A percentile compares a stretch with the other conserved stretches of the same genome.
Evolutionary conservation across 176 grass and related monocot species (phyloP).

Genomic region (Triticum monococcum): DNA sequence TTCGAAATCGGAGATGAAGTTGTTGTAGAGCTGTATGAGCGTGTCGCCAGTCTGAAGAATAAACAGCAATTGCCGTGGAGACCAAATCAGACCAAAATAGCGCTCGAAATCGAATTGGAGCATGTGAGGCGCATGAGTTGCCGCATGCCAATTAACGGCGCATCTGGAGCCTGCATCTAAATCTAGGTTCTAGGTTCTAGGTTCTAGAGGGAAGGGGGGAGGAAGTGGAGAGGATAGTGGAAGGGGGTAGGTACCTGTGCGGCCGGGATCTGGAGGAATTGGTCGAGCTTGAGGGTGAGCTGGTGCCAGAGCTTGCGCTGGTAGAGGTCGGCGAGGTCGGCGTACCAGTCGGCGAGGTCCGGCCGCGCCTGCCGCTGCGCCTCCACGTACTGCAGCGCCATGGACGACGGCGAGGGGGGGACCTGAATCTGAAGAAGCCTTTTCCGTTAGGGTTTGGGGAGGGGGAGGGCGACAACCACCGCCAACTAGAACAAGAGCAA

Average conservation of each 20-base stretch:
- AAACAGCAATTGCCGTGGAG: not conserved
- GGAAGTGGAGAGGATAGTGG: not conserved
- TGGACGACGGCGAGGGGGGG: slow-evolving; percentile 13
- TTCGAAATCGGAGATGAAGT: slow-evolving; percentile 91
- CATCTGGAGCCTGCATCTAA: slow-evolving; percentile 1
- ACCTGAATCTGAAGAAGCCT: slow-evolving; percentile 7
- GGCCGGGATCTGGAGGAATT: slow-evolving; percentile 77
- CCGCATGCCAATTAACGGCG: not conserved
- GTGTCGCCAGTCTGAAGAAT: slow-evolving; percentile 65
- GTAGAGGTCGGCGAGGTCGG: slow-evolving; percentile 70
- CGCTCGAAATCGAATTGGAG: not conserved
- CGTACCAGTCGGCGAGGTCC: slow-evolving; percentile 87
- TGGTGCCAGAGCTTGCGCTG: slow-evolving; percentile 88
- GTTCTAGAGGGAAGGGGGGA: not conserved
- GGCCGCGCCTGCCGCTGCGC: slow-evolving; percentile 63
- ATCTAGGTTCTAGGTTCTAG: not conserved
- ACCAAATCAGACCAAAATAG: not conserved
- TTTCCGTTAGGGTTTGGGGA: slow-evolving; percentile 18
- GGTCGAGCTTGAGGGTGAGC: slow-evolving; percentile 93
- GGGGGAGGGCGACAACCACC: not conserved
- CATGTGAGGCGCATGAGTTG: not conserved
- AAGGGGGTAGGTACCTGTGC: slow-evolving; percentile 50
- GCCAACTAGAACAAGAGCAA: not conserved
- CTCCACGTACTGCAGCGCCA: slow-evolving; percentile 88
- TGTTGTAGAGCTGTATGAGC: slow-evolving; percentile 86